Base-by-base conservation (phyloP, 148 eudicot genomes). In the Camellia sinensis region DNA sequence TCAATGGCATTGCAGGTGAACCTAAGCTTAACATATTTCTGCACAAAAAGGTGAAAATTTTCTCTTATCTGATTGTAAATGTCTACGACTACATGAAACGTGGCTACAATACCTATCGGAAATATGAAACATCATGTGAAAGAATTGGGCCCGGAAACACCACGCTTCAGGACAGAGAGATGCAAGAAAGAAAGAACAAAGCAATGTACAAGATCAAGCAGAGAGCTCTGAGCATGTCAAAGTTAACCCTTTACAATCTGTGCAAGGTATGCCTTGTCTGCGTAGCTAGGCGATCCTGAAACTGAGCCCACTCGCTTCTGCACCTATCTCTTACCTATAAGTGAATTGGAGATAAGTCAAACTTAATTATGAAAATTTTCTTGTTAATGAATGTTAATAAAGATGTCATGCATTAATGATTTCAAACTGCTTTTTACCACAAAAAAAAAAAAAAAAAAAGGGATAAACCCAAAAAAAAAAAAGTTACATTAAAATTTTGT, bases 251-350 rank as follows among this genome's bases (percentile, higher is more conserved):
- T 83, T 57, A 80, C 82, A 9, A 73, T 37, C 80, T 89, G 91
- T 22, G 87, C 78, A 41, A 92, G 81, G 87, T 92, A 94, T 63
- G 83, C 87, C 84, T 89, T 87, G 80, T 94, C 97, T 60, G 97
- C 97, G 65, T 82, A 3, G 91, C 90, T 65, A 94, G 93, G 14
- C 94, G 97, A 50, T 89, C 90, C 82, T 92, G 97, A 74, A 94
- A 94, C 79, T 83, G 82, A 13, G 88, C 88, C 98, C 98, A 94
- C 85, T 94, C 98, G 29, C 80, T 89, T 82, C 84, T 94, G 88
- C 98, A 94, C 81, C 98, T 89, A 62, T 87, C 89, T 57, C 97
- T 87, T 80, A 94, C 98, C 98, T 94, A 7, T 48, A 18, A 29
- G 29, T 14, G 50, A 71, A 48, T 60, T 44, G 41, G 53, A 66